Evolutionary conservation across 352 stramenopile genomes (phyloP).

Genomic region (Globisporangium echinulatum): DNA sequence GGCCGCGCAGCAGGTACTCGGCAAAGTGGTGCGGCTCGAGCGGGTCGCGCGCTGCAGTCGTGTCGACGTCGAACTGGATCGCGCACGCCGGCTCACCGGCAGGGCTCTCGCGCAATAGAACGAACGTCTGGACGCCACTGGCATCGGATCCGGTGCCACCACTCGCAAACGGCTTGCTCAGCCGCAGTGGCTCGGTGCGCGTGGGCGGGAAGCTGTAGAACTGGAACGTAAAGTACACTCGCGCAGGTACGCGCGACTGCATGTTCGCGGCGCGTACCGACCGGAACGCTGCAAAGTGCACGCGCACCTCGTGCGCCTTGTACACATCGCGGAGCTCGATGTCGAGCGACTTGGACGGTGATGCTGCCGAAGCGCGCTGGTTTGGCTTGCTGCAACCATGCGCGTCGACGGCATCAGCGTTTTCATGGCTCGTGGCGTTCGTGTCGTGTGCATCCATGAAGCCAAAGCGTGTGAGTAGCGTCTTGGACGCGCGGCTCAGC

Average conservation of each 20-base stretch:
- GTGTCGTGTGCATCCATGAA: conserved; percentile 64
- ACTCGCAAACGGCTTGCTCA: conserved; percentile 52
- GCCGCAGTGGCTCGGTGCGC: conserved; percentile 71
- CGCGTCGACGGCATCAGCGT: neutral
- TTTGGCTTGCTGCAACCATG: neutral
- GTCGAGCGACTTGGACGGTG: conserved; percentile 45
- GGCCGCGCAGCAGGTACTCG: conserved; percentile 81
- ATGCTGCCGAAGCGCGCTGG: conserved; percentile 7
- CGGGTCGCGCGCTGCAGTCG: conserved; percentile 39
- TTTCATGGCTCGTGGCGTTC: conserved; percentile 9
- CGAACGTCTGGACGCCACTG: conserved; percentile 29
- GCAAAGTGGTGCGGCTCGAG: conserved; percentile 77
- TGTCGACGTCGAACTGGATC: conserved; percentile 78
- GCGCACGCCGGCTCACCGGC: conserved; percentile 60
- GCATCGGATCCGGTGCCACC: conserved; percentile 5
- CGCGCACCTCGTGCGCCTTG: conserved; percentile 79
- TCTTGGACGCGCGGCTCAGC: conserved; percentile 79
- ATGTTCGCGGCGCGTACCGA: neutral
- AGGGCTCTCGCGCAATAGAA: conserved; percentile 60
- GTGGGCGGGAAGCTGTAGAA: conserved; percentile 90
- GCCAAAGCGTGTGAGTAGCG: conserved; percentile 75
- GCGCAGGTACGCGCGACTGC: conserved; percentile 15
- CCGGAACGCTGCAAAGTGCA: conserved; percentile 89
- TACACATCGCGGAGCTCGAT: conserved; percentile 73
- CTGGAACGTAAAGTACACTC: conserved; percentile 90